A percentile compares a stretch with the other conserved stretches of the same genome.
Evolutionary conservation across 192 early-diverging fungal species (phyloP).

Genomic region (Rhizophagus sp.): DNA sequence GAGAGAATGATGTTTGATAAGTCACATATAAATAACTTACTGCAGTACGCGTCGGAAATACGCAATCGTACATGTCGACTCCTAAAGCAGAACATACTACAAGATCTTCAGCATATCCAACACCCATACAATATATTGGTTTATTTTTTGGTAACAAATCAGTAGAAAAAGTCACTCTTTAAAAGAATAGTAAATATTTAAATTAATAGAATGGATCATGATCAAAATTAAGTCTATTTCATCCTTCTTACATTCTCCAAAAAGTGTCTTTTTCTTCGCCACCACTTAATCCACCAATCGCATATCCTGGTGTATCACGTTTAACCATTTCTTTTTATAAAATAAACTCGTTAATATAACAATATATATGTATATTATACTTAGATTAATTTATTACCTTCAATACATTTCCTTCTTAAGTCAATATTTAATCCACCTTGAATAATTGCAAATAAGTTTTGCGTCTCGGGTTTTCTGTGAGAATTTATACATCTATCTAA

Average conservation of each 20-base stretch:
- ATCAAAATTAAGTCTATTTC: neutral
- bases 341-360: neutral
- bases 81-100: constrained; percentile 85
- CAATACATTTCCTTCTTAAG: constrained; percentile 70
- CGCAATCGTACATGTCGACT: constrained; percentile 92
- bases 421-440: constrained; percentile 78
- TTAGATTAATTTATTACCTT: constrained; percentile 20
- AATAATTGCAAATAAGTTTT: constrained; percentile 88
- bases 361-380: no score
- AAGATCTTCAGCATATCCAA: constrained; percentile 82
- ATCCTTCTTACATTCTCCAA: constrained; percentile 65
- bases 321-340: constrained; percentile 66
- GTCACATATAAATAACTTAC: constrained; percentile 33
- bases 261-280: constrained; percentile 86
- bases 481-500: constrained; percentile 81
- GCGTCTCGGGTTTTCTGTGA: constrained; percentile 65
- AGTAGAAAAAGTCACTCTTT: constrained; percentile 70
- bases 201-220: constrained; percentile 76
- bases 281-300: constrained; percentile 84
- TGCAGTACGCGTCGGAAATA: constrained; percentile 87
- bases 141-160: constrained; percentile 78
- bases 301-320: constrained; percentile 81
- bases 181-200: constrained; percentile 1
- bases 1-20: neutral
- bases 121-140: constrained; percentile 92